phyloP scores from a whole-genome alignment of 2,329 filamentous ascomycete genomes.

The Aphanocladium album region DNA sequence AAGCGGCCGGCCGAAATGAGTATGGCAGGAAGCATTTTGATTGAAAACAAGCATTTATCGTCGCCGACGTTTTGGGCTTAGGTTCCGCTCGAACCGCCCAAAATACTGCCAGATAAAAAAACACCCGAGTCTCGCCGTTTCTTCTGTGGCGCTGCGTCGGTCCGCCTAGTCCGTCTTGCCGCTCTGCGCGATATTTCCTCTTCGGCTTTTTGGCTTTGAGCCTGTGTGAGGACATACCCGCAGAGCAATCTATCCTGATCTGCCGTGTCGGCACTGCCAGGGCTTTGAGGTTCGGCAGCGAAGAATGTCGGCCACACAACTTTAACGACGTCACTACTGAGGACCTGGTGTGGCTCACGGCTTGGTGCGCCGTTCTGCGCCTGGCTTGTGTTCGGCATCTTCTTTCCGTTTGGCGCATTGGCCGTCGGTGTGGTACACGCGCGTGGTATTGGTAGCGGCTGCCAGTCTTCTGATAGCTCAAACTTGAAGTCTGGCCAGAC shows the following conservation, averaged over 20 bases:
- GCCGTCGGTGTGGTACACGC: neutral
- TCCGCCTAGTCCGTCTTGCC: neutral
- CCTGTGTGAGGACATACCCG: neutral
- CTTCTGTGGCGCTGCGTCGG: neutral
- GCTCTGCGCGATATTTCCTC: neutral
- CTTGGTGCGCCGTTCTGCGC: neutral
- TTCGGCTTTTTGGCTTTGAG: neutral
- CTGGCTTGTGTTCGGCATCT: neutral
- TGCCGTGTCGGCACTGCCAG: neutral
- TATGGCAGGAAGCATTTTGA: neutral
- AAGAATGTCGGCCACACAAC: neutral
- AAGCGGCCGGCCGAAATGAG: neutral
- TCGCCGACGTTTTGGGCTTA: neutral
- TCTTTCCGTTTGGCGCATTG: neutral
- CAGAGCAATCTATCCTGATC: neutral
- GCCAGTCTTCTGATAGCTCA: neutral
- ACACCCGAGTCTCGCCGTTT: neutral
- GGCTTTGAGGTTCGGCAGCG: neutral
- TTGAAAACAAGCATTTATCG: neutral
- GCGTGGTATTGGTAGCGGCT: neutral
- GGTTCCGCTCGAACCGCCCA: neutral
- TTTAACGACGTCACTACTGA: neutral
- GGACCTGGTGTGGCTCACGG: neutral
- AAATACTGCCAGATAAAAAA: neutral
- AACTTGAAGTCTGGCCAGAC: neutral